Evolutionary conservation across 1,139 yeast species (phyloP), one percentile per base, ranked within the genome.

Genomic region (Pichia sp.): DNA sequence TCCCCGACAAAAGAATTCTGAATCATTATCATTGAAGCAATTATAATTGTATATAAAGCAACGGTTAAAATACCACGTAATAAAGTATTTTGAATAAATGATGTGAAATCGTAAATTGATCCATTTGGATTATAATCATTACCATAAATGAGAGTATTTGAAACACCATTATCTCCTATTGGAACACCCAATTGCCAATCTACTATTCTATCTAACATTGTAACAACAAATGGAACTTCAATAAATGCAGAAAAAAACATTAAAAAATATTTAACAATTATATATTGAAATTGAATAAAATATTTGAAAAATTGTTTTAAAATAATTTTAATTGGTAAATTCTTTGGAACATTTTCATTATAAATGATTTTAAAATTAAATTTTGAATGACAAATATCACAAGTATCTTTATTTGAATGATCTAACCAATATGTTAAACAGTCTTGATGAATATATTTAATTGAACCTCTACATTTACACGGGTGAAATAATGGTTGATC

Each of bases 401-500:
- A 92, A 42, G 78, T 75, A 40, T 76, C 72, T 45, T 78, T 73
- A 53, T 78, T 74, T 43, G 86, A 79, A 56, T 82, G 79, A 50
- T 74, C 74, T 39, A 92, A 74, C 99, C 99, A 92, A 62, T 88
- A 95, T 59, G 83, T 71, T 44, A 92, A 69, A 68, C 98, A 92
- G 45, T 84, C 94, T 65, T 92, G 95, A 66, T 92, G 99, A 49
- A 92, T 87, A 61, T 82, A 89, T 64, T 86, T 86, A 62, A 92
- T 94, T 32, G 96, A 85, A 2, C 99, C 99, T 52, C 89, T 76
- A 66, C 98, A 92, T 61, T 79, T 83, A 67, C 99, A 92, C 1
- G 99, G 98, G 66, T 87, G 92, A 55, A 78, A 84, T 45, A 92
- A 71, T 3, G 97, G 97, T 56, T 87, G 92, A 1, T 76, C 78